Conservation (phyloP, 2,329 filamentous ascomycete species). For the Sporothrix pseudoabietina region DNA sequence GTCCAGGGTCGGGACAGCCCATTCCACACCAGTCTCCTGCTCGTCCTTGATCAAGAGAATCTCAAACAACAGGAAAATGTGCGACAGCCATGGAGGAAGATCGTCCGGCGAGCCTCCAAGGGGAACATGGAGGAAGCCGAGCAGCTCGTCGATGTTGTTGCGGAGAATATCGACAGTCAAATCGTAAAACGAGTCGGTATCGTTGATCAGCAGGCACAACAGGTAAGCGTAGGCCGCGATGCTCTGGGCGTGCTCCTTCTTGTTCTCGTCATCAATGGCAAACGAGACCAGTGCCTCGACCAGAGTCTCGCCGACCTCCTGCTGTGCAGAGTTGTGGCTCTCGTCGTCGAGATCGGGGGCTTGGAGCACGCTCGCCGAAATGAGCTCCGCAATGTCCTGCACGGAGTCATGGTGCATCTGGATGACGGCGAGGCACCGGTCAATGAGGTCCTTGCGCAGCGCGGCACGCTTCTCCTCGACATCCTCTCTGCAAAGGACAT, state of each 20-base stretch:
- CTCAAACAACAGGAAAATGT: conserved; percentile 87
- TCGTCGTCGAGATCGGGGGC: conserved; percentile 52
- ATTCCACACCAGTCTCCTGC: conserved; percentile 72
- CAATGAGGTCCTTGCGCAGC: conserved; percentile 78
- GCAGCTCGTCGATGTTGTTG: conserved; percentile 73
- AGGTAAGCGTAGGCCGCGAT: conserved; percentile 92
- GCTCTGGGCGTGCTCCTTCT: conserved; percentile 62
- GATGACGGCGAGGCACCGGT: conserved; percentile 86
- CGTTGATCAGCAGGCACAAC: conserved; percentile 82
- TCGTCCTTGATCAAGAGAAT: conserved; percentile 87
- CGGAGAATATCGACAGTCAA: conserved; percentile 73
- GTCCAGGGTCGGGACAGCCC: conserved; percentile 61
- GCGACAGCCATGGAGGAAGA: conserved; percentile 88
- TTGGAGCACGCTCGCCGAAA: conserved; percentile 69
- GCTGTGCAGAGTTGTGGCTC: conserved; percentile 46
- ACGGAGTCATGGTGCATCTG: conserved; percentile 85
- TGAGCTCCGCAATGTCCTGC: conserved; percentile 87
- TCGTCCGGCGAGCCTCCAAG: conserved; percentile 70
- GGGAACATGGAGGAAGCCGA: conserved; percentile 75
- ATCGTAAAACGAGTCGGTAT: conserved; percentile 74
- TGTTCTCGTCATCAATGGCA: conserved; percentile 61
- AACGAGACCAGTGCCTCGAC: conserved; percentile 79
- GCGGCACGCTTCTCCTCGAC: conserved; percentile 73
- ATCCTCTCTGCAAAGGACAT: conserved; percentile 64
- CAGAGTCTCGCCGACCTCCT: conserved; percentile 79